Percentiles rank a stretch among this genome's conserved stretches.
phyloP scores from a whole-genome alignment of 495 filamentous ascomycete genomes.

The Entonaema liquescens region DNA sequence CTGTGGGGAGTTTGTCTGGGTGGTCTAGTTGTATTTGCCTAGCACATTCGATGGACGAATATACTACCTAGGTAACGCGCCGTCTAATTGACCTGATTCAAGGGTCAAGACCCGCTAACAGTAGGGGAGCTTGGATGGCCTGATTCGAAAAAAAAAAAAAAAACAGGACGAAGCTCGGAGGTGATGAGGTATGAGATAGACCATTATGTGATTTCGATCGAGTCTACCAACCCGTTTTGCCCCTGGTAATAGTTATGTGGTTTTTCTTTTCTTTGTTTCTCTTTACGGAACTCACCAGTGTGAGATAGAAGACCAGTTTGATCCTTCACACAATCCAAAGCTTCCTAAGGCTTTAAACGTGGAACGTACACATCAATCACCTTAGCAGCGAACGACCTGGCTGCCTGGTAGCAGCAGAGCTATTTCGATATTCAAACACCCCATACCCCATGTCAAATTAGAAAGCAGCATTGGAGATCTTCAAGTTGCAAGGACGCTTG shows the following conservation, averaged over 20 bases:
- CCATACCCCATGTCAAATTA: conserved; percentile 6
- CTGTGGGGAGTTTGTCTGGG: conserved; percentile 17
- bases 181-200: conserved; percentile 3
- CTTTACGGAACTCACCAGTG: too few relatives aligned
- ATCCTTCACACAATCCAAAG: neutral
- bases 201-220: neutral
- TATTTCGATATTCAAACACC: conserved; percentile 28
- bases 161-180: conserved; percentile 12
- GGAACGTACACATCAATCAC: conserved; percentile 8
- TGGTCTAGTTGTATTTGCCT: neutral
- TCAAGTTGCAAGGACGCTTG: conserved; percentile 35
- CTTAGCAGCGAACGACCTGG: neutral
- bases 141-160: too few relatives aligned
- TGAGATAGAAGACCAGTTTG: conserved; percentile 1
- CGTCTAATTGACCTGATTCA: neutral
- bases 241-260: too few relatives aligned
- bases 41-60: conserved; percentile 2
- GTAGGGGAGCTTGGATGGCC: conserved; percentile 8
- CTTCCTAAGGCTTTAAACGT: neutral
- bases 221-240: neutral
- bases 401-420: too few relatives aligned
- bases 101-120: neutral
- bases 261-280: too few relatives aligned
- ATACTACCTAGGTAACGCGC: neutral
- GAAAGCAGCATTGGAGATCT: conserved; percentile 17